Percentiles rank a stretch among this genome's conserved stretches.
These are phyloP conservation scores for Colletotrichum acutatum DNA, from an alignment of 2,329 filamentous ascomycete genomes.

Conservation along the genomic window DNA sequence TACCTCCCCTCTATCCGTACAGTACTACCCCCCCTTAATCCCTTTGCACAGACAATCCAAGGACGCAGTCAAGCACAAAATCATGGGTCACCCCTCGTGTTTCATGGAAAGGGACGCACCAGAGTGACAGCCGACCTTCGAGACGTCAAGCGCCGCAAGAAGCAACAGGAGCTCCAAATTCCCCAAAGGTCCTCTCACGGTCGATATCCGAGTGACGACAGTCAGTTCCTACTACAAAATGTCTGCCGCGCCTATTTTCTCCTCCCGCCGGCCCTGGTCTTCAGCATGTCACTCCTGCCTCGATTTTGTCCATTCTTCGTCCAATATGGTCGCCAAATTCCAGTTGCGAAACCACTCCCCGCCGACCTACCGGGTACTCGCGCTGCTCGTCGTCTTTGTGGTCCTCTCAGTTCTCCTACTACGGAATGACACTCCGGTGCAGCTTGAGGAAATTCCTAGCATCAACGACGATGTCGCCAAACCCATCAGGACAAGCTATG, in stretches of 20 bases:
- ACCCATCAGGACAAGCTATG: conserved; percentile 36
- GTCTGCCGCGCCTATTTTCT: neutral
- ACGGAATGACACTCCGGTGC: conserved; percentile 3
- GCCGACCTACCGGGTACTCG: conserved; percentile 31
- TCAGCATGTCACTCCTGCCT: conserved; percentile 3
- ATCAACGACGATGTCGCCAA: neutral
- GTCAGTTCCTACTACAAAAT: conserved; percentile 25
- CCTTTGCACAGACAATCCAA: conserved; percentile 27
- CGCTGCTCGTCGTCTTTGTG: conserved; percentile 24
- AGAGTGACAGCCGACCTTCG: conserved; percentile 20
- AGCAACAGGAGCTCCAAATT: neutral
- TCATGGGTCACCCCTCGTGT: conserved; percentile 31
- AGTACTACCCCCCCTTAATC: neutral
- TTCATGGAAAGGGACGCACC: conserved; percentile 20
- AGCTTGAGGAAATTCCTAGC: neutral
- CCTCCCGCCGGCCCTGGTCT: neutral
- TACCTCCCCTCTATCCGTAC: neutral
- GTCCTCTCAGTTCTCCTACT: conserved; percentile 18
- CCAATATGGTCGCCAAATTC: conserved; percentile 32
- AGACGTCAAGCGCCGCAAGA: conserved; percentile 34
- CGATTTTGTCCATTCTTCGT: neutral
- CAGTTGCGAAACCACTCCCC: conserved; percentile 28
- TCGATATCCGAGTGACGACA: conserved; percentile 19
- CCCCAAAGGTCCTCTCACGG: conserved; percentile 9
- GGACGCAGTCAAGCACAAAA: conserved; percentile 13